A percentile compares a stretch with the other conserved stretches of the same genome.
phyloP scores from a whole-genome alignment of 805 yeast species.

The Hanseniaspora jakobsenii region DNA sequence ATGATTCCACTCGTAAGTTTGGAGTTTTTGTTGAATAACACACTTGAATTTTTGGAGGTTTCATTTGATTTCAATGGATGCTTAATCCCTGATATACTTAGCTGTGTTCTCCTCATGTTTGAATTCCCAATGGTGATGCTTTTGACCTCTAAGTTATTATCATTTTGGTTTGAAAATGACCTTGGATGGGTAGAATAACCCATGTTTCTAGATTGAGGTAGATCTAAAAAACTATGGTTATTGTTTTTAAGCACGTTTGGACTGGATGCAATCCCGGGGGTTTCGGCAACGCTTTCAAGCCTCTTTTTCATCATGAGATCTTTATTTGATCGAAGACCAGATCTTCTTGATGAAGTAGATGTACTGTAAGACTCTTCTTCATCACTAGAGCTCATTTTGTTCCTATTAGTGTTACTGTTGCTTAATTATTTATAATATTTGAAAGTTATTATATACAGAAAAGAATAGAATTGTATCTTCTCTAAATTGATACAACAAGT shows the following conservation, averaged over 20 bases:
- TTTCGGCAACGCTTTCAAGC: neutral
- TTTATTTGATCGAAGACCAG: constrained; percentile 10
- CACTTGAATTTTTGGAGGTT: neutral
- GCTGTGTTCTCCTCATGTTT: neutral
- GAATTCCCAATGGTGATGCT: constrained; percentile 8
- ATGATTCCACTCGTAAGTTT: neutral
- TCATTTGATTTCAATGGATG: constrained; percentile 3
- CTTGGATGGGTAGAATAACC: neutral
- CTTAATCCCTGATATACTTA: constrained; percentile 12
- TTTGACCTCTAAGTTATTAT: constrained; percentile 3
- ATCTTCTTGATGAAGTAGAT: neutral
- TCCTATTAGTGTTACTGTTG: too few relatives aligned
- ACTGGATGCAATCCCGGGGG: neutral
- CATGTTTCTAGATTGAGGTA: neutral
- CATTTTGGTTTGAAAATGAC: neutral
- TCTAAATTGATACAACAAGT: too few relatives aligned
- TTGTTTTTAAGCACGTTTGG: neutral
- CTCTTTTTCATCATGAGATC: constrained; percentile 10
- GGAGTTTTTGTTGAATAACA: constrained; percentile 5
- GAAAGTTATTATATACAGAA: too few relatives aligned
- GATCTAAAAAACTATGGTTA: too few relatives aligned
- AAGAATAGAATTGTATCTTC: too few relatives aligned
- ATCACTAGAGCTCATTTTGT: neutral
- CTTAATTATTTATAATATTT: too few relatives aligned
- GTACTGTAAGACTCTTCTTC: neutral